These are phyloP conservation scores for Yamadazyma endophytica DNA, from an alignment of 805 yeast genomes.

Conservation along the genomic window DNA sequence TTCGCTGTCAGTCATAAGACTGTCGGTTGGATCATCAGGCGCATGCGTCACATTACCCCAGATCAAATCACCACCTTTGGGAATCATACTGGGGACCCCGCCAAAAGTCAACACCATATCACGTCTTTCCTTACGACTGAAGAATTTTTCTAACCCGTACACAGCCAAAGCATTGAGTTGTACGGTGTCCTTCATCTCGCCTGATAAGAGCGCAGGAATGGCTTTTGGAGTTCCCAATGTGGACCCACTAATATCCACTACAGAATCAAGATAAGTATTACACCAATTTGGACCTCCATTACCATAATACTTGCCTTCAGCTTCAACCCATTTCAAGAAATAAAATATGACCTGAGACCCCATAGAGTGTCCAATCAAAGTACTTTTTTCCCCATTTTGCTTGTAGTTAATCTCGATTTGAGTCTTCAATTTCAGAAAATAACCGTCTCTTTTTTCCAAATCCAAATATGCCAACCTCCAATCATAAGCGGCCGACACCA, in stretches of 20 bases:
- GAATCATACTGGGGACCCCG: conserved; percentile 94
- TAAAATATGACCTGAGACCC: conserved; percentile 87
- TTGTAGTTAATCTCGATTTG: conserved; percentile 62
- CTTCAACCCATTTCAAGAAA: conserved; percentile 96
- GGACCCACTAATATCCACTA: conserved; percentile 88
- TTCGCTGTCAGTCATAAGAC: conserved; percentile 16
- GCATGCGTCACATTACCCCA: conserved; percentile 77
- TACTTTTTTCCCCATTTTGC: conserved; percentile 59
- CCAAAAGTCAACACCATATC: conserved; percentile 85
- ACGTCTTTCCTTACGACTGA: conserved; percentile 82
- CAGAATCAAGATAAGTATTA: conserved; percentile 74
- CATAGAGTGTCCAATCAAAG: conserved; percentile 93
- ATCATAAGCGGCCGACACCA: conserved; percentile 91
- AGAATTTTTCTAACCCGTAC: conserved; percentile 90
- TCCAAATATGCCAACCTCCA: conserved; percentile 93
- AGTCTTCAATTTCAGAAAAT: conserved; percentile 70
- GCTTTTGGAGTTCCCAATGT: conserved; percentile 92
- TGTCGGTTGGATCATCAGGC: conserved; percentile 62
- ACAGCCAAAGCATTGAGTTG: conserved; percentile 90
- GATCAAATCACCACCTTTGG: conserved; percentile 86
- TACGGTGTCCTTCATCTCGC: conserved; percentile 97
- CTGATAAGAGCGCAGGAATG: conserved; percentile 85
- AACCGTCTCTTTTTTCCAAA: conserved; percentile 80
- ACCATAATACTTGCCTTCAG: conserved; percentile 73
- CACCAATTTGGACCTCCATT: conserved; percentile 93